Conservation (phyloP, 2,329 filamentous ascomycete genomes). For the Fusarium robinianum region DNA sequence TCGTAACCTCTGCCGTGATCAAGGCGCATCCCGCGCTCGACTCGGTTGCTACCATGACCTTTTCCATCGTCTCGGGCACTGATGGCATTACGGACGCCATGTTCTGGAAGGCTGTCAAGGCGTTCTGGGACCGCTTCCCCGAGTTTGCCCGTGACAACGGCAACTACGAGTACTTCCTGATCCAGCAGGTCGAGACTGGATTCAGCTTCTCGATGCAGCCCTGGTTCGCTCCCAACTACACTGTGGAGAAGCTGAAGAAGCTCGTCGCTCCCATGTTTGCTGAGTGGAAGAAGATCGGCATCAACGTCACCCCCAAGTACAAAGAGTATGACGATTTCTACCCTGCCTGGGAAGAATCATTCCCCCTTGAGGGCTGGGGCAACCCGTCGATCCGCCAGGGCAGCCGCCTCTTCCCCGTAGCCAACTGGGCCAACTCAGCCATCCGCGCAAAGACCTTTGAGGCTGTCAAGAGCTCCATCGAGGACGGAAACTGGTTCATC, state of each 20-base stretch:
- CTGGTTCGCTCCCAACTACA: constrained; percentile 35
- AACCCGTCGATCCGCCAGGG: constrained; percentile 33
- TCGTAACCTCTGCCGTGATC: constrained; percentile 47
- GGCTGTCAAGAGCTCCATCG: constrained; percentile 17
- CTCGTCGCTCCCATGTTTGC: constrained; percentile 45
- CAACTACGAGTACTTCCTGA: constrained; percentile 36
- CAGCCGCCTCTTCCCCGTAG: constrained; percentile 26
- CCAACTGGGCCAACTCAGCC: constrained; percentile 19
- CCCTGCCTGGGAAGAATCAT: constrained; percentile 33
- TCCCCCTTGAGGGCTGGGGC: constrained; percentile 33
- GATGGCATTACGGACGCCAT: constrained; percentile 28
- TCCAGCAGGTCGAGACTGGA: constrained; percentile 31
- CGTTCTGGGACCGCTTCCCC: constrained; percentile 31
- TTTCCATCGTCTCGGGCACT: constrained; percentile 29
- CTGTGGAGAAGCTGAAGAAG: constrained; percentile 6
- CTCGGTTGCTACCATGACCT: constrained; percentile 39
- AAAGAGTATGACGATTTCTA: constrained; percentile 33
- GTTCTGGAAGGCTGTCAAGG: constrained; percentile 38
- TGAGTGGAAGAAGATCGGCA: constrained; percentile 38
- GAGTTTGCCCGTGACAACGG: constrained; percentile 32
- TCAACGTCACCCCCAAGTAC: constrained; percentile 33
- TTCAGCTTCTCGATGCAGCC: constrained; percentile 41
- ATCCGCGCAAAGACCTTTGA: constrained; percentile 16
- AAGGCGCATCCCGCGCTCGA: constrained; percentile 41
- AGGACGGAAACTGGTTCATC: constrained; percentile 22